Evolutionary conservation across 441 rosid species (phyloP).

Genomic region (Dalechampia spathulata): DNA sequence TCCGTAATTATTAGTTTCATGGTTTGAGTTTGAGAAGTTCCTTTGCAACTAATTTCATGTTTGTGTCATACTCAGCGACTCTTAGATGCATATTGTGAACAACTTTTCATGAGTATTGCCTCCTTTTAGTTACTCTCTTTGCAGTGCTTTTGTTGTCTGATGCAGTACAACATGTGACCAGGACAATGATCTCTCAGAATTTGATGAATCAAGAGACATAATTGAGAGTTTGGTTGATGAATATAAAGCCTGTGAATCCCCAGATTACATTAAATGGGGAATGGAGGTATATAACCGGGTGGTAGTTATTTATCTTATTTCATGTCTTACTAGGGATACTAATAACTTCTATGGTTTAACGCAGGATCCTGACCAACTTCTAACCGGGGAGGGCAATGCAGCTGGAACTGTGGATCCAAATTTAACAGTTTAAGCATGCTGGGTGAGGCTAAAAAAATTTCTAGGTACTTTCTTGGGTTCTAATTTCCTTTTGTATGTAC

Average conservation of each 20-base stretch:
- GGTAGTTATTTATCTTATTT: constrained; percentile 2
- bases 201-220: constrained; percentile 92
- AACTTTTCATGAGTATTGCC: background rate
- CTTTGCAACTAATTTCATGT: background rate
- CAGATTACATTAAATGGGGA: constrained; percentile 99
- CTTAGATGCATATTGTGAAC: too few relatives aligned
- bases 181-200: constrained; percentile 99
- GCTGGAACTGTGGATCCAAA: constrained; percentile 75
- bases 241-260: constrained; percentile 97
- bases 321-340: background rate
- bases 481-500: too few relatives aligned
- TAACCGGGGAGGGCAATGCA: constrained; percentile 86
- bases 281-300: constrained; percentile 63
- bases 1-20: background rate
- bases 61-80: too few relatives aligned
- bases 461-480: too few relatives aligned
- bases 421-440: constrained; percentile 41
- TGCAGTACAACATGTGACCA: constrained; percentile 22
- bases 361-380: constrained; percentile 78
- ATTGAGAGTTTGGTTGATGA: constrained; percentile 96
- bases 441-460: constrained; percentile 14
- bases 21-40: background rate
- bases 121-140: background rate
- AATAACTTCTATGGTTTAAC: background rate
- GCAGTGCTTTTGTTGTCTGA: background rate